Evolutionary conservation across 495 filamentous ascomycete genomes (phyloP).

Genomic region (Trichocladium antarcticum): DNA sequence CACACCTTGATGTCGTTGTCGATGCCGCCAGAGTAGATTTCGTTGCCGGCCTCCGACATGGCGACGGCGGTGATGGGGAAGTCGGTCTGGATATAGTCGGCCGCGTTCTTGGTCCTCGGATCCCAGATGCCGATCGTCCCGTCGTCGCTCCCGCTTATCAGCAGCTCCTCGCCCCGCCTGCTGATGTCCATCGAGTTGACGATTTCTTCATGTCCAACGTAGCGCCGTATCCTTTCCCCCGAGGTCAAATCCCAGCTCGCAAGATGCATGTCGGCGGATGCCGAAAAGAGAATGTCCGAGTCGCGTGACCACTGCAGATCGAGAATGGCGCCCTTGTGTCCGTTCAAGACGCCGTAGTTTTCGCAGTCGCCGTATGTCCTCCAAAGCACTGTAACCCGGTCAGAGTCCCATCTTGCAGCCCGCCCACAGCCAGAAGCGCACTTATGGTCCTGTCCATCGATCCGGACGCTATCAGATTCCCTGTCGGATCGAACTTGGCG

Average conservation of each 20-base stretch:
- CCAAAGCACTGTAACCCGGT: conserved; percentile 63
- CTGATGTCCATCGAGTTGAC: conserved; percentile 83
- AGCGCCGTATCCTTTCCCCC: conserved; percentile 74
- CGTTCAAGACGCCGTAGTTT: conserved; percentile 78
- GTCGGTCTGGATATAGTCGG: conserved; percentile 80
- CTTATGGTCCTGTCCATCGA: conserved; percentile 90
- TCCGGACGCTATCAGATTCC: conserved; percentile 82
- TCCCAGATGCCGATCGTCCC: conserved; percentile 96
- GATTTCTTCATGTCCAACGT: conserved; percentile 87
- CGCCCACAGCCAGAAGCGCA: conserved; percentile 27
- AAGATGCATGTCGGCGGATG: conserved; percentile 82
- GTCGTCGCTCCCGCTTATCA: conserved; percentile 85
- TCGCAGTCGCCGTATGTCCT: conserved; percentile 82
- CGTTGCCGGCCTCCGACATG: conserved; percentile 83
- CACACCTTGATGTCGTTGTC: conserved; percentile 97
- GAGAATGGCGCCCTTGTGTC: conserved; percentile 80
- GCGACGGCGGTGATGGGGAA: conserved; percentile 90
- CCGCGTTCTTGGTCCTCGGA: conserved; percentile 77
- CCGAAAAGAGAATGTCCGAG: conserved; percentile 80
- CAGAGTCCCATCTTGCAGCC: not conserved
- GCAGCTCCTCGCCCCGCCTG: conserved; percentile 75
- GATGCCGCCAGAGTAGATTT: conserved; percentile 89
- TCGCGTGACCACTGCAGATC: conserved; percentile 97
- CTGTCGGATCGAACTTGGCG: conserved; percentile 80
- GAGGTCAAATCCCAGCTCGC: conserved; percentile 93